phyloP scores from a whole-genome alignment of 805 yeast genomes.

The Hanseniaspora lachancei region DNA sequence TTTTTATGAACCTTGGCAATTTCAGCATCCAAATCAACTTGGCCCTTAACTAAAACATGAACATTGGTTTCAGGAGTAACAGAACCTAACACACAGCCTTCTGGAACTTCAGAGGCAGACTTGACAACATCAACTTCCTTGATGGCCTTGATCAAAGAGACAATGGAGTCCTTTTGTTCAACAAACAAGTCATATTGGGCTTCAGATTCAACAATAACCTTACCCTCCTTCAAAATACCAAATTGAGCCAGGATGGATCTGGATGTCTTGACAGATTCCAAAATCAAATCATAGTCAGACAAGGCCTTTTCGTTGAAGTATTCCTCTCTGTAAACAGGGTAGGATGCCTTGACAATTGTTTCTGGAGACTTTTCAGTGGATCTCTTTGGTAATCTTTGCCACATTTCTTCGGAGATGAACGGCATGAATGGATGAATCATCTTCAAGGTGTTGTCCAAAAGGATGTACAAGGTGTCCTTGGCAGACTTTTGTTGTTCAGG shows the following conservation, averaged over 20 bases:
- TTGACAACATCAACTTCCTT: slow-evolving; percentile 56
- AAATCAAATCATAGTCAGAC: slow-evolving; percentile 66
- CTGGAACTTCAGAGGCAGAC: slow-evolving; percentile 48
- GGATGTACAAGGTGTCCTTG: slow-evolving; percentile 82
- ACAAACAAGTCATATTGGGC: slow-evolving; percentile 39
- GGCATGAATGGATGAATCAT: slow-evolving; percentile 99
- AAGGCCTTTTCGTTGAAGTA: slow-evolving; percentile 55
- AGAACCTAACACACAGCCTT: slow-evolving; percentile 79
- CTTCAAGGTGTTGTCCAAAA: slow-evolving; percentile 81
- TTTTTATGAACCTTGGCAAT: slow-evolving; percentile 70
- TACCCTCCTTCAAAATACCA: slow-evolving; percentile 75
- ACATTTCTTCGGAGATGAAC: slow-evolving; percentile 89
- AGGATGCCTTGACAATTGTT: slow-evolving; percentile 66
- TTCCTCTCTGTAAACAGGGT: slow-evolving; percentile 52
- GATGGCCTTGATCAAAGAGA: slow-evolving; percentile 83
- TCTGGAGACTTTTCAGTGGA: slow-evolving; percentile 45
- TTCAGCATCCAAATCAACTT: slow-evolving; percentile 84
- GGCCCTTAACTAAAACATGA: slow-evolving; percentile 86
- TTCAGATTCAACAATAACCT: slow-evolving; percentile 65
- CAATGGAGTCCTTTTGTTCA: slow-evolving; percentile 74
- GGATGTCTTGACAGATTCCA: slow-evolving; percentile 78
- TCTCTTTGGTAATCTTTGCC: slow-evolving; percentile 95
- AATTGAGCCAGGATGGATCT: slow-evolving; percentile 88
- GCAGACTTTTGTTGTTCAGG: slow-evolving; percentile 76
- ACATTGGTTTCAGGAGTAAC: slow-evolving; percentile 73